These are phyloP conservation scores for Neurospora sp. DNA, from an alignment of 495 filamentous ascomycete genomes.

Conservation along the genomic window DNA sequence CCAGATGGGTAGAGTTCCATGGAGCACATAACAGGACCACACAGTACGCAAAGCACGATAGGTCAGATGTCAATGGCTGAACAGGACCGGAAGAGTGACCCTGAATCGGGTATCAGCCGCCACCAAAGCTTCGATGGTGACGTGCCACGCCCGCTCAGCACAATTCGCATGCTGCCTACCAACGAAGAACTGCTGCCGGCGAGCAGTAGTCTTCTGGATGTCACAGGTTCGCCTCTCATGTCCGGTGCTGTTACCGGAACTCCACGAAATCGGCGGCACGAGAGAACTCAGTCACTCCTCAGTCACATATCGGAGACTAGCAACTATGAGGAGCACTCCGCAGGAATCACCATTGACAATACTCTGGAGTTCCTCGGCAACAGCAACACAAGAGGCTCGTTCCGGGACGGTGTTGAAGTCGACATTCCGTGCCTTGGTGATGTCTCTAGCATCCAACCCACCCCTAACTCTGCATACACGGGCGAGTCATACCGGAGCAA, in stretches of 20 bases:
- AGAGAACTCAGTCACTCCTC: not conserved
- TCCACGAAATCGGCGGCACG: not conserved
- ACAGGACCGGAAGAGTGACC: not conserved
- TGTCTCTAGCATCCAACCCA: constrained; percentile 20
- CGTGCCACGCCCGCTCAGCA: not conserved
- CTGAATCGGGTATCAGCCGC: not conserved
- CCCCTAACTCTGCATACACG: constrained; percentile 22
- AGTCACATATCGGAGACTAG: constrained; percentile 17
- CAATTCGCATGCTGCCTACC: not conserved
- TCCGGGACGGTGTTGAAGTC: constrained; percentile 20
- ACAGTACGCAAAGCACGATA: not conserved
- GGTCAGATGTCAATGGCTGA: not conserved
- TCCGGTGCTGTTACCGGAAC: not conserved
- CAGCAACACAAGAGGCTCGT: constrained; percentile 6
- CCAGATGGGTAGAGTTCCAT: not conserved
- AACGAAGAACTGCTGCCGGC: not conserved
- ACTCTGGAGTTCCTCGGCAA: constrained; percentile 5
- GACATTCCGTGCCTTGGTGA: constrained; percentile 18
- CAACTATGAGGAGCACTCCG: constrained; percentile 5
- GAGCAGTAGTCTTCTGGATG: not conserved
- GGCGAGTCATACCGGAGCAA: not conserved
- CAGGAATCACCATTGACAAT: constrained; percentile 3
- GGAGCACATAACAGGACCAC: not conserved
- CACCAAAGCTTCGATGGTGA: not conserved
- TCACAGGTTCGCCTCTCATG: not conserved